Evolutionary conservation across 2,329 filamentous ascomycete genomes (phyloP).

Genomic region (Sphaerulina vaccinii): DNA sequence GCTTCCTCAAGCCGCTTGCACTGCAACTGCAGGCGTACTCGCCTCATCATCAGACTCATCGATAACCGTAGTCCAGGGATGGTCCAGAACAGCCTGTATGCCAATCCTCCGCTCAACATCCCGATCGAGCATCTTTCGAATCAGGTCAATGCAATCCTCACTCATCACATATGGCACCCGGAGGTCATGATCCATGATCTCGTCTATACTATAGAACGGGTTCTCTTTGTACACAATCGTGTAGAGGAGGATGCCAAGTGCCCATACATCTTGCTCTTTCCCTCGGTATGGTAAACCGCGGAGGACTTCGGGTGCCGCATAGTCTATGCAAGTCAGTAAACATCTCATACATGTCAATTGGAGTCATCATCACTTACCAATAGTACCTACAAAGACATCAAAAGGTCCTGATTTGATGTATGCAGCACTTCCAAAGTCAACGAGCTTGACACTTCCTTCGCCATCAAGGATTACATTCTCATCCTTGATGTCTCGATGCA

Average conservation of each 20-base stretch:
- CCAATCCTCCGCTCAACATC: constrained; percentile 78
- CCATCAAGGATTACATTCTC: constrained; percentile 97
- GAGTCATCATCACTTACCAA: constrained; percentile 62
- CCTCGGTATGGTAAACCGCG: constrained; percentile 88
- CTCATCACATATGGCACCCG: constrained; percentile 85
- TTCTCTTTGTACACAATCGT: constrained; percentile 99
- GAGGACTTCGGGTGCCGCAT: constrained; percentile 95
- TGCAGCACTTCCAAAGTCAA: constrained; percentile 95
- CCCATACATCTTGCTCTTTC: constrained; percentile 98
- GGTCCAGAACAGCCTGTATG: constrained; percentile 84
- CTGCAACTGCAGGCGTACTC: constrained; percentile 5
- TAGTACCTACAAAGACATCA: constrained; percentile 97
- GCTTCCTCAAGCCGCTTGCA: not conserved
- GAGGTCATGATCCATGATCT: constrained; percentile 97
- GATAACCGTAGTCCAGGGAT: constrained; percentile 68
- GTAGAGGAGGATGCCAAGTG: constrained; percentile 91
- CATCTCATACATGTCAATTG: constrained; percentile 3
- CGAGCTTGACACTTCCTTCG: constrained; percentile 92
- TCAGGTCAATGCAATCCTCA: constrained; percentile 88
- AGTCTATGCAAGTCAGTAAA: too few relatives aligned
- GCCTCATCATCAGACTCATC: constrained; percentile 28
- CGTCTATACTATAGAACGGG: constrained; percentile 97
- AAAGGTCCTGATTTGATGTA: constrained; percentile 99
- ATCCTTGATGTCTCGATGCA: constrained; percentile 98
- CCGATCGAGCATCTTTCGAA: constrained; percentile 87